phyloP scores from a whole-genome alignment of 2,329 filamentous ascomycete species.

The Fusarium ramigenum region DNA sequence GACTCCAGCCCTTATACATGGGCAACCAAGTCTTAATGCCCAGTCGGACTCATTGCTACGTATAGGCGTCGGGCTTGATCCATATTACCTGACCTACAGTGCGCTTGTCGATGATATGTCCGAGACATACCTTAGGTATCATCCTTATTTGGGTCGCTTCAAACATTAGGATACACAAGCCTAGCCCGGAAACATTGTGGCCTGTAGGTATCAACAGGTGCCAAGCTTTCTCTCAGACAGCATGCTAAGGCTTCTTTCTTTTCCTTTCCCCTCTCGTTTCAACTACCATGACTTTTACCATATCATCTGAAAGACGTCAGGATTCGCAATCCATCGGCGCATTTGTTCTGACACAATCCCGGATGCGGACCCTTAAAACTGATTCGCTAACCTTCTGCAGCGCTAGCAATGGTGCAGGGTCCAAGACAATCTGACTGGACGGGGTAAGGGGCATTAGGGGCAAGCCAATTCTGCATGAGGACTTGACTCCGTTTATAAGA shows the following conservation, averaged over 20 bases:
- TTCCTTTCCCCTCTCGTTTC: not conserved
- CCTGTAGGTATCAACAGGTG: not conserved
- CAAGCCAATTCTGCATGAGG: conserved; percentile 15
- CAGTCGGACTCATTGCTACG: not conserved
- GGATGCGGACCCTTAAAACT: conserved; percentile 18
- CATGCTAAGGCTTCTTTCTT: not conserved
- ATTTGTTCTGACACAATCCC: conserved; percentile 24
- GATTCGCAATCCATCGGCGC: conserved; percentile 13
- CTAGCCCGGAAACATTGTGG: conserved; percentile 10
- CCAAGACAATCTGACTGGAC: conserved; percentile 33
- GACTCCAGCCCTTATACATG: not conserved
- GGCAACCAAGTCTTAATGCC: not conserved
- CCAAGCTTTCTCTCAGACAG: not conserved
- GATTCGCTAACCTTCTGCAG: conserved; percentile 29
- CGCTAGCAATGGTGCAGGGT: conserved; percentile 35
- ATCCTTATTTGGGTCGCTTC: not conserved
- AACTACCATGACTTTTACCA: not conserved
- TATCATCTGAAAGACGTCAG: not conserved
- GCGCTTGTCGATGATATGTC: conserved; percentile 9
- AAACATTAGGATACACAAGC: not conserved
- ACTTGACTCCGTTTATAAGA: conserved; percentile 4
- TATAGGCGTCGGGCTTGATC: not conserved
- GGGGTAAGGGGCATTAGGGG: conserved; percentile 26
- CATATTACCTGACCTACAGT: not conserved
- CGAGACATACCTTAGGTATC: conserved; percentile 17